Conservation (phyloP, 805 yeast species). For the Ascoidea rubescens region DNA sequence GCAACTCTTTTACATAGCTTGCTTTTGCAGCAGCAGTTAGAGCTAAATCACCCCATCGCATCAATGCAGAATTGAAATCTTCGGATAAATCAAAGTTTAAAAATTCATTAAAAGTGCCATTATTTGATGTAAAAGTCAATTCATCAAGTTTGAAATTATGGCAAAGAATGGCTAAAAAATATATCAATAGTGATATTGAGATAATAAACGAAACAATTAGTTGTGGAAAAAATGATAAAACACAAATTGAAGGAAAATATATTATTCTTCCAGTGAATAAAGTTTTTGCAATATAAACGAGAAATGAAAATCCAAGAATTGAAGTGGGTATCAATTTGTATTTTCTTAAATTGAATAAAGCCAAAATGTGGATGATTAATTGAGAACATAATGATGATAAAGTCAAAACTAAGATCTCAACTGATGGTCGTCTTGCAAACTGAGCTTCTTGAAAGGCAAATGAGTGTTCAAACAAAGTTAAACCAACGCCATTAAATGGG, state of each 20-base stretch:
- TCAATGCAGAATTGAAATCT: constrained; percentile 52
- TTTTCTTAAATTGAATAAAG: constrained; percentile 34
- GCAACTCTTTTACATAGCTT: constrained; percentile 48
- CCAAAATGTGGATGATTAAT: constrained; percentile 47
- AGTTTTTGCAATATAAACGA: constrained; percentile 30
- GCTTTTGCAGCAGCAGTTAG: constrained; percentile 55
- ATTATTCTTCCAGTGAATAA: constrained; percentile 26
- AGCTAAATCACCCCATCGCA: constrained; percentile 47
- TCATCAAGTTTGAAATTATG: constrained; percentile 27
- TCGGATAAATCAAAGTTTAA: constrained; percentile 29
- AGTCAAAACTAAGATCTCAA: constrained; percentile 36
- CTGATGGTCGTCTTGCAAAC: constrained; percentile 33
- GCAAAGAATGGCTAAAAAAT: constrained; percentile 43
- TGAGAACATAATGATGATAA: constrained; percentile 46
- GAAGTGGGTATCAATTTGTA: constrained; percentile 54
- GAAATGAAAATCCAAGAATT: constrained; percentile 37
- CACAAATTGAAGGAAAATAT: constrained; percentile 39
- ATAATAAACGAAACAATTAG: constrained; percentile 37
- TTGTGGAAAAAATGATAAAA: constrained; percentile 56
- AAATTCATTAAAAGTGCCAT: constrained; percentile 24
- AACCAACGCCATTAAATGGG: constrained; percentile 51
- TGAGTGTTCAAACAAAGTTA: constrained; percentile 65
- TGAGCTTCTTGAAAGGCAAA: constrained; percentile 60
- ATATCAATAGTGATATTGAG: constrained; percentile 36
- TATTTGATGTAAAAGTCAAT: constrained; percentile 20